Evolutionary conservation across 768 basidiomycete species (phyloP).

Genomic region (Leccinum imitatum): DNA sequence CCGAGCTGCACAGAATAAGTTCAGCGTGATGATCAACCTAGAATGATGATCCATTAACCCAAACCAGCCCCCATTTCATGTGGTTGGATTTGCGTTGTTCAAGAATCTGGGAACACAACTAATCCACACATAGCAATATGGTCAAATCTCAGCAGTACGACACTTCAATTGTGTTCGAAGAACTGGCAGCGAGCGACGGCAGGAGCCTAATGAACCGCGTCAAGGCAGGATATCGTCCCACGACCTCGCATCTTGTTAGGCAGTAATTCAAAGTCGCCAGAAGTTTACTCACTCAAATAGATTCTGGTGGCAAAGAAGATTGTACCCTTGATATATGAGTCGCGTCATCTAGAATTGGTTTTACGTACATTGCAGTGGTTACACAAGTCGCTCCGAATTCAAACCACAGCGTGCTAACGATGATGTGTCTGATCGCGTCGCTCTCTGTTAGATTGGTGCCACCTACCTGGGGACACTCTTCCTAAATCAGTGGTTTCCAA

Average conservation of each 20-base stretch:
- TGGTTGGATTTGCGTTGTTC: neutral
- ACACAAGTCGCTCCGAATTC: constrained; percentile 1
- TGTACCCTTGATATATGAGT: constrained; percentile 2
- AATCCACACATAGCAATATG: constrained; percentile 2
- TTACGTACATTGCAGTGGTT: constrained; percentile 3
- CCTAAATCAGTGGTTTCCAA: neutral
- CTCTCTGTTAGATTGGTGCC: neutral
- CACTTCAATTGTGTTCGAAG: neutral
- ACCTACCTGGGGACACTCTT: neutral
- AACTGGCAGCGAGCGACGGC: constrained; percentile 6
- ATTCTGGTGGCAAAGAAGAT: constrained; percentile 7
- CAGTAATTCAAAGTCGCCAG: neutral
- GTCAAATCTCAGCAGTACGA: neutral
- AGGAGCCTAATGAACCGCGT: too few relatives aligned
- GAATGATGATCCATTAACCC: constrained; percentile 2
- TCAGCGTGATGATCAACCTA: neutral
- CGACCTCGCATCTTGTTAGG: neutral
- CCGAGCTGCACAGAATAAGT: neutral
- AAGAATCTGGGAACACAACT: neutral
- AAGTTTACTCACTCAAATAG: constrained; percentile 5
- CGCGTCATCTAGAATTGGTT: neutral
- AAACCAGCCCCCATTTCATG: constrained; percentile 3
- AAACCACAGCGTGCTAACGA: constrained; percentile 1
- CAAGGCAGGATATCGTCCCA: constrained; percentile 8
- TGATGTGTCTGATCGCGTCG: neutral